phyloP scores from a whole-genome alignment of 768 basidiomycete genomes.

The Arthromyces matolae region DNA sequence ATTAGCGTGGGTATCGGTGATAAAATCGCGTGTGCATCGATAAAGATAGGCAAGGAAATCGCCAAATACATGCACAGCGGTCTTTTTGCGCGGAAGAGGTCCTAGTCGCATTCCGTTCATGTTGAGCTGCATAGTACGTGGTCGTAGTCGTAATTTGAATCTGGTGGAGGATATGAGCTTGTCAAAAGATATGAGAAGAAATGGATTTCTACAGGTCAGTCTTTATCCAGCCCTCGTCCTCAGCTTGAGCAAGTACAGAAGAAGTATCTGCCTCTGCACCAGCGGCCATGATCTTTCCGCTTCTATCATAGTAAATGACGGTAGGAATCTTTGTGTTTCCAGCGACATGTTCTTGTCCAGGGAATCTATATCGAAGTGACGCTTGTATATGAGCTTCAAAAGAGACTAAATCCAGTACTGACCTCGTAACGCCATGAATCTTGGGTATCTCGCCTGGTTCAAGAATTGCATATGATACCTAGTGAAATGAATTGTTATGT shows the following conservation, averaged over 20 bases:
- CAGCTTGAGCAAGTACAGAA: slow-evolving; percentile 56
- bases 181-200: not conserved
- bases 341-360: slow-evolving; percentile 82
- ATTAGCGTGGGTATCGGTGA: slow-evolving; percentile 80
- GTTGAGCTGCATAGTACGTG: slow-evolving; percentile 72
- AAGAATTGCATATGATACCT: slow-evolving; percentile 77
- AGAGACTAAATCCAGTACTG: slow-evolving; percentile 10
- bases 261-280: slow-evolving; percentile 74
- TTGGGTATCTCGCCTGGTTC: slow-evolving; percentile 80
- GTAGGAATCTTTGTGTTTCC: slow-evolving; percentile 84
- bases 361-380: slow-evolving; percentile 49
- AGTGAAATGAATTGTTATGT: slow-evolving; percentile 6
- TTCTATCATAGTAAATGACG: slow-evolving; percentile 66
- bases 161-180: slow-evolving; percentile 29
- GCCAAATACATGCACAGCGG: slow-evolving; percentile 72
- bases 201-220: slow-evolving; percentile 58
- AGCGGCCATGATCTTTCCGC: slow-evolving; percentile 64
- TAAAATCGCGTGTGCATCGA: slow-evolving; percentile 69
- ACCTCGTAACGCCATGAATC: slow-evolving; percentile 80
- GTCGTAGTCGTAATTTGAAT: slow-evolving; percentile 78
- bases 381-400: not conserved
- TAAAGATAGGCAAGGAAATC: slow-evolving; percentile 77
- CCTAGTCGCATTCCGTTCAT: slow-evolving; percentile 84
- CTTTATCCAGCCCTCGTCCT: slow-evolving; percentile 76
- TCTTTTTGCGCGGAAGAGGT: slow-evolving; percentile 60